Conservation (phyloP, 2,329 filamentous ascomycete species). For the Aspergillus sp. region DNA sequence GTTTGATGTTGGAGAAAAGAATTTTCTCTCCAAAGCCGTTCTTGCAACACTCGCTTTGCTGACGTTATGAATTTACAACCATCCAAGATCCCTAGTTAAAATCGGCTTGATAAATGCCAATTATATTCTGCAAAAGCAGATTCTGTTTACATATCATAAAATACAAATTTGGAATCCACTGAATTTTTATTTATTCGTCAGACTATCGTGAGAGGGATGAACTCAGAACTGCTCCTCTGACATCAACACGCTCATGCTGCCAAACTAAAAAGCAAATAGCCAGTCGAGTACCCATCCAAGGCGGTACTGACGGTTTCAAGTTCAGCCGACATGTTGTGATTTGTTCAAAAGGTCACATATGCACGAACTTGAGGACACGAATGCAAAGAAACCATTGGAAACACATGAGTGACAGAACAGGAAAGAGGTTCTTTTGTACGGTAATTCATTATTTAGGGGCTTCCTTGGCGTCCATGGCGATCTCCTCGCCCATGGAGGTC, state of each 20-base stretch:
- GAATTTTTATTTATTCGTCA: constrained; percentile 30
- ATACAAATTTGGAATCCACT: not conserved
- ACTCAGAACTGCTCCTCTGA: constrained; percentile 29
- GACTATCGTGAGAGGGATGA: constrained; percentile 33
- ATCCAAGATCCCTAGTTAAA: too few species aligned
- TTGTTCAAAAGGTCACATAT: constrained; percentile 22
- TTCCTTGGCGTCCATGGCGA: constrained; percentile 90
- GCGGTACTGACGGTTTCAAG: constrained; percentile 20
- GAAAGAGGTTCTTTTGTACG: constrained; percentile 16
- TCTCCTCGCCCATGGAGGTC: constrained; percentile 94
- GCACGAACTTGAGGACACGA: constrained; percentile 23
- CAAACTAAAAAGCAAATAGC: constrained; percentile 28
- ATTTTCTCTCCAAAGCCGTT: not conserved
- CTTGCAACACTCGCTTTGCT: too few species aligned
- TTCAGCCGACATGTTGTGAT: constrained; percentile 16
- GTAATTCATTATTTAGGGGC: constrained; percentile 48
- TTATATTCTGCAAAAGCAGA: not conserved
- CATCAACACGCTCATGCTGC: constrained; percentile 26
- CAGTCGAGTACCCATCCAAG: constrained; percentile 31
- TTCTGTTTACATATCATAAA: not conserved
- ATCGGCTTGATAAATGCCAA: not conserved
- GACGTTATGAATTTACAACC: too few species aligned
- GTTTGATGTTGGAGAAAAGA: not conserved
- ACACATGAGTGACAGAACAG: constrained; percentile 26
- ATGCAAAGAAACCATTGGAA: constrained; percentile 19